A percentile compares a stretch with the other conserved stretches of the same genome.
These are phyloP conservation scores for Geosmithia putterillii DNA, from an alignment of 2,329 filamentous ascomycete genomes.

Conservation along the genomic window DNA sequence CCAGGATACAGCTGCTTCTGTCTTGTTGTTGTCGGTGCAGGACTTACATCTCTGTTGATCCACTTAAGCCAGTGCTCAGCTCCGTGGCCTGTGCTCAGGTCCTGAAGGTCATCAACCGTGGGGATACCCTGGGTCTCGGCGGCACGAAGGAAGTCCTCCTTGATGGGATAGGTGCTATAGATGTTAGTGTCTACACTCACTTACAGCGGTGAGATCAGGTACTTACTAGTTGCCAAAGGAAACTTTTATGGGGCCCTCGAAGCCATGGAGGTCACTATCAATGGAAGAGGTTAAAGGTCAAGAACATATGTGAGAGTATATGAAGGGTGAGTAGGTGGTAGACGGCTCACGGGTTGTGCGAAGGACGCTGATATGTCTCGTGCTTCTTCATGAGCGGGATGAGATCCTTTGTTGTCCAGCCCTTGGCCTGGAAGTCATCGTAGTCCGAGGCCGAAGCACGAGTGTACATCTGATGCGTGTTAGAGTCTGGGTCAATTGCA, in stretches of 20 bases:
- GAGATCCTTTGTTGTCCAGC: constrained; percentile 67
- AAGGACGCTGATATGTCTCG: constrained; percentile 61
- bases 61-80: constrained; percentile 79
- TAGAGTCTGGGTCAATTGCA: neutral
- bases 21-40: neutral
- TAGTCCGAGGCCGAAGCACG: constrained; percentile 61
- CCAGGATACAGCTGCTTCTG: neutral
- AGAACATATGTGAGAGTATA: neutral
- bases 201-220: constrained; percentile 6
- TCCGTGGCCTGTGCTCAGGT: constrained; percentile 55
- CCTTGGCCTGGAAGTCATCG: constrained; percentile 68
- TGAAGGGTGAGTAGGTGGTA: neutral
- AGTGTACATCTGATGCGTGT: constrained; percentile 47
- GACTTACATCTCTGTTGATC: constrained; percentile 55
- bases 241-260: constrained; percentile 71
- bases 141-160: constrained; percentile 67
- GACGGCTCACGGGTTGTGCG: constrained; percentile 39
- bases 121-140: constrained; percentile 63
- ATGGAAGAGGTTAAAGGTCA: neutral
- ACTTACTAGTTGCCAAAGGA: constrained; percentile 59
- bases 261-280: constrained; percentile 51
- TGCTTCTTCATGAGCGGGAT: constrained; percentile 70
- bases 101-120: constrained; percentile 64
- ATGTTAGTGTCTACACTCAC: neutral
- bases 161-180: constrained; percentile 57